Base-by-base conservation (phyloP, 768 basidiomycete genomes). In the Xanthoconium stramineum region DNA sequence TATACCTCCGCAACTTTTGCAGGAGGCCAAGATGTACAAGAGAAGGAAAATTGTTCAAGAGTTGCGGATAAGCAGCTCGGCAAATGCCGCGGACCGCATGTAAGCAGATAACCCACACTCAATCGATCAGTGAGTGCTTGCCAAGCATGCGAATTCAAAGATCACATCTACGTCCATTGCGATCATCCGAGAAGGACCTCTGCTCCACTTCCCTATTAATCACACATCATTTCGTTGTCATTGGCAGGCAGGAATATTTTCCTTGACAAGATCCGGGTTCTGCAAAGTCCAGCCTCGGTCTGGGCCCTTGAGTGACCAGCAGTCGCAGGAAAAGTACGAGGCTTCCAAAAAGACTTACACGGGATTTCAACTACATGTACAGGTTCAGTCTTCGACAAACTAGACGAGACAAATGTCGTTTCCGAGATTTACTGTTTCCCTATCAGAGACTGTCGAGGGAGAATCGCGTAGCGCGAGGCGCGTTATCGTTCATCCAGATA, bases 401-500 rank as follows among this genome's bases (percentile, higher is more conserved):
- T 38, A 39, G 44, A 33, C 53, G 28, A 47, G 38, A 24, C 36
- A 49, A 44, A 68, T 68, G 67, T 42, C 65, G 19, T 13, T 44
- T 29, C 49, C 61, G 33, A 59, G 19, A 46, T 82, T 83, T 65
- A 72, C 64, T n/a, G 74, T 78, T 56, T 69, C 72, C 58, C 47
- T 74, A 32, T 68, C 71, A 55, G 71, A 72, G 39, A 60, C 58
- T 54, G 58, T 63, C 51, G 77, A 78, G 50, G 65, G 65, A 53
- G 67, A 59, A 36, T 74, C 77, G 61, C 86, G 86, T 63, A 78
- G 82, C 52, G 76, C 78, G 32, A 79, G 83, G 63, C 86, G 87
- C 62, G 69, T 92, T 68, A 72, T 83, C 66, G 69, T 90, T 61
- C 83, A 86, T 65, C 72, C 80, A 52, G 86, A 89, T 47, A 65